Evolutionary conservation across 2,329 filamentous ascomycete genomes (phyloP).

Genomic region (Pestalotiopsis sp.): DNA sequence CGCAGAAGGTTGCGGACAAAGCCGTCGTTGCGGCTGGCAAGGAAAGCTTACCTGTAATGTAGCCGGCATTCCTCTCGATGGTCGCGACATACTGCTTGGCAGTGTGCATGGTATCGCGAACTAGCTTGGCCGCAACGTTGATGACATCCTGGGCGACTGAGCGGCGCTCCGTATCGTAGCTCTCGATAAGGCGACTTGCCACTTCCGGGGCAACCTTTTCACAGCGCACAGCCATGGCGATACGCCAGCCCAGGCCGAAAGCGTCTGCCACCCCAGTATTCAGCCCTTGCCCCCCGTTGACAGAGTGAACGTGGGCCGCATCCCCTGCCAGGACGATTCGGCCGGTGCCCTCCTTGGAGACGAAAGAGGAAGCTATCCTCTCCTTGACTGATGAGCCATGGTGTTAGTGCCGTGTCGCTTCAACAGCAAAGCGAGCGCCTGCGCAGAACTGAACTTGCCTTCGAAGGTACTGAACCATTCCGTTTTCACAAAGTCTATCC

Average conservation of each 20-base stretch:
- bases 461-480: constrained; percentile 55
- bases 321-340: constrained; percentile 57
- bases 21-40: constrained; percentile 8
- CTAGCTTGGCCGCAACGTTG: constrained; percentile 47
- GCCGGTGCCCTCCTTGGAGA: constrained; percentile 41
- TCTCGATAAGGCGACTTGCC: constrained; percentile 35
- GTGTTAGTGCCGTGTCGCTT: neutral
- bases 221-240: constrained; percentile 34
- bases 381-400: constrained; percentile 39
- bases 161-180: constrained; percentile 47
- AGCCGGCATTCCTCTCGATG: constrained; percentile 49
- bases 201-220: constrained; percentile 22
- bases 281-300: constrained; percentile 59
- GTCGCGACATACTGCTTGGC: constrained; percentile 49
- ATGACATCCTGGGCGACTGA: constrained; percentile 47
- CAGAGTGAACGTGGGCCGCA: constrained; percentile 58
- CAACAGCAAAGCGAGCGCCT: neutral
- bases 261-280: constrained; percentile 62
- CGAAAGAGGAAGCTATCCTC: constrained; percentile 40
- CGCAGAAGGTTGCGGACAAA: neutral
- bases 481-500: constrained; percentile 42
- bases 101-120: constrained; percentile 44
- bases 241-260: constrained; percentile 57
- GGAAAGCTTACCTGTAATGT: constrained; percentile 43
- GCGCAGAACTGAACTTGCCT: constrained; percentile 30